These are phyloP conservation scores for Ilex aquifolium DNA, from an alignment of 257 asterid genomes.

Conservation along the genomic window DNA sequence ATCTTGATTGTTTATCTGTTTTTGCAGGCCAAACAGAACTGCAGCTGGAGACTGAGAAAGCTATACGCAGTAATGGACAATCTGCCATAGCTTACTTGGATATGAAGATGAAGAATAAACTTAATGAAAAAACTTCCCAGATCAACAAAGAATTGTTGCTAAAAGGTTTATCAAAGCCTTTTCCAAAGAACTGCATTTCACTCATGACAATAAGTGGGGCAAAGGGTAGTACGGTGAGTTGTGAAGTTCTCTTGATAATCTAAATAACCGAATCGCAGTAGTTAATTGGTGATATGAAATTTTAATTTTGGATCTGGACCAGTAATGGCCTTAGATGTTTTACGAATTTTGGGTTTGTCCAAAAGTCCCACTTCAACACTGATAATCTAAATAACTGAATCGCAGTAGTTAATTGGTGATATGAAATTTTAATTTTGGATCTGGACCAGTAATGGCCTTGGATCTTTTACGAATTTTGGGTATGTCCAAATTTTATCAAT, in stretches of 20 bases:
- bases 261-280: too few species aligned
- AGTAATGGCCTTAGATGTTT: too few species aligned
- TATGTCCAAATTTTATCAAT: too few species aligned
- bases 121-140: conserved; percentile 72
- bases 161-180: conserved; percentile 73
- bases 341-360: too few species aligned
- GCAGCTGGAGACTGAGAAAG: conserved; percentile 90
- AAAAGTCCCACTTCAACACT: too few species aligned
- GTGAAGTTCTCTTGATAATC: conserved; percentile 2
- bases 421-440: too few species aligned
- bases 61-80: conserved; percentile 58
- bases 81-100: conserved; percentile 78
- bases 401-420: too few species aligned
- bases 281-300: too few species aligned
- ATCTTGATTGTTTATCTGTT: conserved; percentile 16
- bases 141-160: conserved; percentile 79
- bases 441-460: too few species aligned
- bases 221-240: conserved; percentile 95
- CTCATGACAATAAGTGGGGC: conserved; percentile 98
- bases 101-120: conserved; percentile 90
- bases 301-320: too few species aligned
- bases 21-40: conserved; percentile 78
- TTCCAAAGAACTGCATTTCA: conserved; percentile 91
- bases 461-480: too few species aligned
- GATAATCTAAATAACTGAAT: too few species aligned